phyloP scores from a whole-genome alignment of 2,329 filamentous ascomycete species.

The Capronia americana region DNA sequence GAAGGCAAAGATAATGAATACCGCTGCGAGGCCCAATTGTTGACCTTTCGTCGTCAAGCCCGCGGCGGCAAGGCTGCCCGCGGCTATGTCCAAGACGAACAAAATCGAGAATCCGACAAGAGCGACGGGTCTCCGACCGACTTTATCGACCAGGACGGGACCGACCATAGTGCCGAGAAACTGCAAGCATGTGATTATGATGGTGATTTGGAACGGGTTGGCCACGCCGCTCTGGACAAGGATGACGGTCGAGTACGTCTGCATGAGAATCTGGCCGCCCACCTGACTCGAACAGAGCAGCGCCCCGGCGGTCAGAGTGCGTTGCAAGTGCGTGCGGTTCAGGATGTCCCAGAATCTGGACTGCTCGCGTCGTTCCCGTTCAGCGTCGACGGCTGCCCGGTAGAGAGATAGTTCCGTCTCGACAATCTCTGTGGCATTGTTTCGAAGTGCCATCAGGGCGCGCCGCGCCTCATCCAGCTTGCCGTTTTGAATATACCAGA shows the following conservation, averaged over 20 bases:
- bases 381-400: constrained; percentile 39
- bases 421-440: constrained; percentile 16
- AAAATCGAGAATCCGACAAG: constrained; percentile 46
- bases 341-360: constrained; percentile 48
- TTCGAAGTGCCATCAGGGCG: constrained; percentile 57
- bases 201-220: constrained; percentile 46
- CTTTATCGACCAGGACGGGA: constrained; percentile 46
- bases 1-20: constrained; percentile 49
- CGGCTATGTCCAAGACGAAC: constrained; percentile 45
- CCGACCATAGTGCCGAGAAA: constrained; percentile 48
- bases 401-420: constrained; percentile 19
- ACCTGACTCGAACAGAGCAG: constrained; percentile 48
- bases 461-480: constrained; percentile 58
- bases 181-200: constrained; percentile 47
- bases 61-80: constrained; percentile 44
- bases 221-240: constrained; percentile 45
- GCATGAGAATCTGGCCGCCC: constrained; percentile 47
- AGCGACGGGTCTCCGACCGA: constrained; percentile 47
- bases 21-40: constrained; percentile 43
- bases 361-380: constrained; percentile 39
- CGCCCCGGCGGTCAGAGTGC: constrained; percentile 47
- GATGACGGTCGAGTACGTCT: constrained; percentile 49
- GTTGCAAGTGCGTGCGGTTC: constrained; percentile 44
- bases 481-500: constrained; percentile 59
- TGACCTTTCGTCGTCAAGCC: constrained; percentile 39